phyloP scores from a whole-genome alignment of 768 basidiomycete genomes.

The Phylloporus sp. region DNA sequence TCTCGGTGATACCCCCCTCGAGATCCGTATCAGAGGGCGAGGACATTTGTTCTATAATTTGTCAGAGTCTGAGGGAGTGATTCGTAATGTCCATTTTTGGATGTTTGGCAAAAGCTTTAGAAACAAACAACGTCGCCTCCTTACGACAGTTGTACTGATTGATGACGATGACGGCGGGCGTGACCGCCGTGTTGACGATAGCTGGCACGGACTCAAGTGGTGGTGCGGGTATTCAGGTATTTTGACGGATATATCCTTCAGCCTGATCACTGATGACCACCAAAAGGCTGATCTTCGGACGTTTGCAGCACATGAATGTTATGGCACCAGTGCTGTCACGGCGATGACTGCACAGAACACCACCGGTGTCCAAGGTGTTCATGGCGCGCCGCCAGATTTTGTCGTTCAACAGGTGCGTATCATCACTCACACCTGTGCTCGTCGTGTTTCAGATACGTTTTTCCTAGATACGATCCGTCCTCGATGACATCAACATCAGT shows the following conservation, averaged over 20 bases:
- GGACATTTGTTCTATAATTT: constrained; percentile 10
- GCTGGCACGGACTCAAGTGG: constrained; percentile 82
- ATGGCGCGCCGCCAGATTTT: constrained; percentile 64
- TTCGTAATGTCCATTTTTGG: constrained; percentile 7
- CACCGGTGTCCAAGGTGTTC: constrained; percentile 71
- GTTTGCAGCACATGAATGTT: constrained; percentile 73
- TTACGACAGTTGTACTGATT: too few relatives aligned
- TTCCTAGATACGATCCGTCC: constrained; percentile 61
- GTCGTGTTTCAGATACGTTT: not conserved
- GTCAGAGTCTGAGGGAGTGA: too few relatives aligned
- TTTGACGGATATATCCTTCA: constrained; percentile 1
- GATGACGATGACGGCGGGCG: constrained; percentile 3
- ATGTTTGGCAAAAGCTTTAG: constrained; percentile 28
- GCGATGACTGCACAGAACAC: constrained; percentile 92
- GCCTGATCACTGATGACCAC: not conserved
- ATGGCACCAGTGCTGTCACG: constrained; percentile 78
- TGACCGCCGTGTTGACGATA: constrained; percentile 57
- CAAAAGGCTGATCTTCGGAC: constrained; percentile 84
- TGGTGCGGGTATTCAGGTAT: constrained; percentile 87
- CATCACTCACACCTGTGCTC: not conserved
- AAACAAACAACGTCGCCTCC: constrained; percentile 21
- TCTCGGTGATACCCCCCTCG: constrained; percentile 2
- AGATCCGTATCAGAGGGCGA: constrained; percentile 20
- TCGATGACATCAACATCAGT: constrained; percentile 65
- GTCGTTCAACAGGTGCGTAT: constrained; percentile 65